Evolutionary conservation across 208 protist species (phyloP), one percentile per base, ranked within the genome.

Genomic region (Acanthamoeba comandoni): DNA sequence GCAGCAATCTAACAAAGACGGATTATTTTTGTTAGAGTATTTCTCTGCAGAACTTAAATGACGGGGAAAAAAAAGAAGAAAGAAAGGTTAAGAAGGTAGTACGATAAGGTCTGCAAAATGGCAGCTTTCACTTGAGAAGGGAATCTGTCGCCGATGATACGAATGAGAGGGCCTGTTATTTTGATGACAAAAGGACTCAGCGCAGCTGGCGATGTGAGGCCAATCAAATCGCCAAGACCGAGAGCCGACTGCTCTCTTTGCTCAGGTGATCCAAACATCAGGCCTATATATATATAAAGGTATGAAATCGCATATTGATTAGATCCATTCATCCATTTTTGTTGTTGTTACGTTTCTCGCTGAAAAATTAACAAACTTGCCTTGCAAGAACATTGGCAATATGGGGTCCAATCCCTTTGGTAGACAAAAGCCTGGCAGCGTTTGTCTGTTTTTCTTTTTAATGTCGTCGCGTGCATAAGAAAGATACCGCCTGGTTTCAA

Each of bases 121-220:
- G 96, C 96, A 7, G 91, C 73, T 91, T 98, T 98, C 26, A 98
- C 96, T 62, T 92, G 86, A 69, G 85, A 91, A 51, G 94, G 93
- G 89, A 97, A 97, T 19, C 95, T 70, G 85, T 98, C 97, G 73
- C 94, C 96, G 17, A 97, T 90, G 53, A 97, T 94, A 67, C 96
- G 95, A 80, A 98, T 98, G 0, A 98, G 92, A 70, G 97, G 96
- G 64, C 97, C 96, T 49, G 94, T 94, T 77, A 97, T 96, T 86
- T 95, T 89, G 64, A 96, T 94, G 31, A 97, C 95, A 65, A 93
- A 96, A 57, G 95, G 92, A 55, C 95, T 95, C 15, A 98, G 88
- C 24, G 80, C 91, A 15, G 85, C 92, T 7, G 84, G 26, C 2
- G 79, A 53, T 3, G 97, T 97, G 19, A 95, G 49, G 35, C 55